phyloP scores from a whole-genome alignment of 139 green algal species.

The Tetradesmus lagerheimii region DNA sequence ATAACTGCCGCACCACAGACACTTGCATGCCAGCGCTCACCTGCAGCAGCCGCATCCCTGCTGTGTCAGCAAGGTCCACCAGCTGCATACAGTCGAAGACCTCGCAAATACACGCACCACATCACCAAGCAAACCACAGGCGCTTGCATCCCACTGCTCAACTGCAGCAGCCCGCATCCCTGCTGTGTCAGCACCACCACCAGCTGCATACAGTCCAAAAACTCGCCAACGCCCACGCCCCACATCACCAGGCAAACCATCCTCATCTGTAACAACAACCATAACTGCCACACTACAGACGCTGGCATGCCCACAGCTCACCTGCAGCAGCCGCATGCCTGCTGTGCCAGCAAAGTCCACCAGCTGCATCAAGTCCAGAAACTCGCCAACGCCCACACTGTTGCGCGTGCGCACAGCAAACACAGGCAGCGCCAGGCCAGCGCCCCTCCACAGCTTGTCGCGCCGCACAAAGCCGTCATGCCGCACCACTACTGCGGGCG shows the following conservation, averaged over 20 bases:
- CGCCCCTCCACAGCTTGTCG: constrained; percentile 85
- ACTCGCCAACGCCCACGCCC: no score
- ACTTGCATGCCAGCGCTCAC: neutral
- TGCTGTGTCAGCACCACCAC: constrained; percentile 66
- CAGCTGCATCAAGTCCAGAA: constrained; percentile 89
- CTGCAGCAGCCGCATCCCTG: constrained; percentile 52
- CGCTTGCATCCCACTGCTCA: neutral
- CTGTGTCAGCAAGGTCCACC: constrained; percentile 71
- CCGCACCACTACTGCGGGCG: constrained; percentile 68
- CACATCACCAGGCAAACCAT: no score
- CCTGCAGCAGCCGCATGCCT: constrained; percentile 54
- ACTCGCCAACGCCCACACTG: constrained; percentile 91
- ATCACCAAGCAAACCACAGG: neutral
- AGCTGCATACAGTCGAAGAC: constrained; percentile 91
- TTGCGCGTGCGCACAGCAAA: constrained; percentile 87
- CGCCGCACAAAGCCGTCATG: constrained; percentile 81
- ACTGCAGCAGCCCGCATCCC: constrained; percentile 54
- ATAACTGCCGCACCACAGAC: neutral
- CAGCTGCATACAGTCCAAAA: constrained; percentile 88
- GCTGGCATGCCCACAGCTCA: neutral
- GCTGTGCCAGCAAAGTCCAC: constrained; percentile 78
- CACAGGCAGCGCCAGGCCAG: constrained; percentile 91
- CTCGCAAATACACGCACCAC: constrained; percentile 76
- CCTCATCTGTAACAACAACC: neutral
- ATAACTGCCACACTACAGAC: neutral